Conservation (phyloP, 2,329 filamentous ascomycete genomes). For the Colletotrichum limetticola region DNA sequence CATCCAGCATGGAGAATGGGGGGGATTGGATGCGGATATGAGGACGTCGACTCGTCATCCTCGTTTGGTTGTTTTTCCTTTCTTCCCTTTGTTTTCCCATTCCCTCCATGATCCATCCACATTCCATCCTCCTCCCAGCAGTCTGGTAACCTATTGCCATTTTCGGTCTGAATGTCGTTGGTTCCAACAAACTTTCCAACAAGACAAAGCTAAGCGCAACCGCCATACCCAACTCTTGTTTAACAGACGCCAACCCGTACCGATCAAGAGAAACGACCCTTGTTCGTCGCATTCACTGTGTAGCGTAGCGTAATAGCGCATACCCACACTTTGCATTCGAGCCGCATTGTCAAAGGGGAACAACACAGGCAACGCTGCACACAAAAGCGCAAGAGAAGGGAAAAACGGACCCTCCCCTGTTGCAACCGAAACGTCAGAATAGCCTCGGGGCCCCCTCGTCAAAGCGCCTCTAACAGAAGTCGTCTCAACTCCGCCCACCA, state of each 20-base stretch:
- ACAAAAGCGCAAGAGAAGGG: not conserved
- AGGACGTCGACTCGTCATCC: constrained; percentile 15
- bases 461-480: constrained; percentile 56
- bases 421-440: constrained; percentile 49
- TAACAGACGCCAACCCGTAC: not conserved
- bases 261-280: not conserved
- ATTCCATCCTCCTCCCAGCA: constrained; percentile 20
- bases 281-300: constrained; percentile 5
- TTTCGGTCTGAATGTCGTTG: not conserved
- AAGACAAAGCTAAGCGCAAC: not conserved
- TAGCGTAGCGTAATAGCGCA: not conserved
- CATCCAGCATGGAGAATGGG: not conserved
- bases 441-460: constrained; percentile 48
- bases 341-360: constrained; percentile 10
- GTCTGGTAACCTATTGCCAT: constrained; percentile 21
- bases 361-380: not conserved
- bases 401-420: constrained; percentile 43
- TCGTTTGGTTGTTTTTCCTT: constrained; percentile 7
- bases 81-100: constrained; percentile 15
- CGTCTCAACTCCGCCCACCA: constrained; percentile 53
- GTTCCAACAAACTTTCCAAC: constrained; percentile 12
- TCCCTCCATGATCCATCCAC: not conserved
- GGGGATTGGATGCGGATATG: constrained; percentile 14
- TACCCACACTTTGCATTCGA: not conserved
- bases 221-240: not conserved